Evolutionary conservation across 371 early-diverging fungal genomes (phyloP).

Genomic region (Racocetra persica): DNA sequence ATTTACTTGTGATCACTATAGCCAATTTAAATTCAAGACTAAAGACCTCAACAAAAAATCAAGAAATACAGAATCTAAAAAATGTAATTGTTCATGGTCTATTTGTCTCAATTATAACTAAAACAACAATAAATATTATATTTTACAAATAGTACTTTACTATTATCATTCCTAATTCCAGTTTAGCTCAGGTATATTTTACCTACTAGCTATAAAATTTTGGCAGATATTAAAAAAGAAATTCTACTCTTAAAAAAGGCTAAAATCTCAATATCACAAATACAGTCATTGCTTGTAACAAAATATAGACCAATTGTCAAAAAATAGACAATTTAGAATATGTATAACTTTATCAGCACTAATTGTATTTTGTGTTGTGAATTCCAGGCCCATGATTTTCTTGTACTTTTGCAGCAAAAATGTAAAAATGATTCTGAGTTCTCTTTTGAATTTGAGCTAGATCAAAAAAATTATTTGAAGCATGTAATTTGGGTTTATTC

Average conservation of each 20-base stretch:
- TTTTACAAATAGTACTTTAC: not conserved
- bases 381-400: not conserved
- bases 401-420: not conserved
- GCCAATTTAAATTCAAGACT: not conserved
- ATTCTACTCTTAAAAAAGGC: not conserved
- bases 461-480: not conserved
- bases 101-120: not conserved
- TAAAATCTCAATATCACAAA: slow-evolving; percentile 1
- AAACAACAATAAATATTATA: not conserved
- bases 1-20: not conserved
- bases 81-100: slow-evolving; percentile 4
- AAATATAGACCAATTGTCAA: not conserved
- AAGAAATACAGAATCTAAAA: not conserved
- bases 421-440: not conserved
- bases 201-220: not conserved
- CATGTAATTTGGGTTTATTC: not conserved
- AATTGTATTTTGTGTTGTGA: not conserved
- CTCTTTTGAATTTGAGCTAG: not conserved
- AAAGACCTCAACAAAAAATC: not conserved
- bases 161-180: not conserved
- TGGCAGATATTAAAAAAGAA: not conserved
- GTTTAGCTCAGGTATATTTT: not conserved
- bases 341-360: not conserved
- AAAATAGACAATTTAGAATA: not conserved
- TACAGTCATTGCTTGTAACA: not conserved